phyloP scores from a whole-genome alignment of 2,329 filamentous ascomycete genomes.

The Penicillium sp. region DNA sequence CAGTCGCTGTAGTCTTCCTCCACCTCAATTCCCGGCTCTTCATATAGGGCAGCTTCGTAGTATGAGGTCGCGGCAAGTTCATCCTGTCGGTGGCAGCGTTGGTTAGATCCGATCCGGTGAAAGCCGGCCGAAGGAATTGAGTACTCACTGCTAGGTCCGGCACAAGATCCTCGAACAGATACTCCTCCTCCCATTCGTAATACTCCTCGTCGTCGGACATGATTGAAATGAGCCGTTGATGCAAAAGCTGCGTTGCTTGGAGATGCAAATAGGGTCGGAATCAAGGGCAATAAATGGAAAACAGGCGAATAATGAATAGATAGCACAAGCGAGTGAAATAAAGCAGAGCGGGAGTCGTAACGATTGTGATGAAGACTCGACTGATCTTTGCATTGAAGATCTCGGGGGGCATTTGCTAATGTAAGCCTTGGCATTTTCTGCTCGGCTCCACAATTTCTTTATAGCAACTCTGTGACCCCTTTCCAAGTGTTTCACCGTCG shows the following conservation, averaged over 20 bases:
- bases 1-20: constrained; percentile 44
- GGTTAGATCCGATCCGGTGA: not conserved
- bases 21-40: constrained; percentile 38
- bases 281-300: not conserved
- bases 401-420: constrained; percentile 11
- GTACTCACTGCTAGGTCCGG: constrained; percentile 34
- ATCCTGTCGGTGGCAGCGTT: constrained; percentile 28
- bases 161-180: constrained; percentile 34
- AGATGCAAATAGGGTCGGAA: not conserved
- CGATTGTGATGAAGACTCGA: constrained; percentile 9
- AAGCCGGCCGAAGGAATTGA: not conserved
- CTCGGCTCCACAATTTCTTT: constrained; percentile 12
- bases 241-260: not conserved
- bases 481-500: not conserved
- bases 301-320: not conserved
- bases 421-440: constrained; percentile 25
- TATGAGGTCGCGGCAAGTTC: constrained; percentile 42
- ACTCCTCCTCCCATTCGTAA: constrained; percentile 35
- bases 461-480: not conserved
- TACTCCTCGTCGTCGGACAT: constrained; percentile 41
- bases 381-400: constrained; percentile 16
- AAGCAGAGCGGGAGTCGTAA: constrained; percentile 11
- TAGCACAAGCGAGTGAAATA: constrained; percentile 1
- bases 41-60: constrained; percentile 38
- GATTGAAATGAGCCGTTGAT: constrained; percentile 1